Base-by-base conservation (phyloP, 2,329 filamentous ascomycete species). In the Microsporum ferrugineum region DNA sequence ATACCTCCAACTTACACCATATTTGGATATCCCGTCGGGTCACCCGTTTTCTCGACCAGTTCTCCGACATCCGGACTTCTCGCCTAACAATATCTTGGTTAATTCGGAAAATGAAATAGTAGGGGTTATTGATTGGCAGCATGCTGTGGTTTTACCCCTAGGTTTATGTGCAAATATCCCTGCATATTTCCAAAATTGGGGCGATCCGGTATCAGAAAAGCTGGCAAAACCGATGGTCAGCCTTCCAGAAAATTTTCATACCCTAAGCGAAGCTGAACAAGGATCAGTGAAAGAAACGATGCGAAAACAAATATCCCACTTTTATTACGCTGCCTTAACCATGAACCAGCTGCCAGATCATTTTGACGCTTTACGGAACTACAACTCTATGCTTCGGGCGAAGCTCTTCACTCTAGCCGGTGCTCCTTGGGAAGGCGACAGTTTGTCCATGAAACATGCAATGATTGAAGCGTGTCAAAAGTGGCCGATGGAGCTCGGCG, bases 181-280 rank as follows among this genome's bases (percentile, higher is more conserved):
- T 2, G 64, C 69, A 33, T 64, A 71, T 64, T 72, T 72, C 61
- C 70, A 72, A 63, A 73, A 73, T 45, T 72, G 68, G 65, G 71
- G 70, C 10, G 70, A 73, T 14, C 39, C 39, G 4, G 39, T 67
- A 5, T 71, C 69, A 1, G 69, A 70, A 58, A 64, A 47, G 4
- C 59, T 71, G 31, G 36, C 55, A 29, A 56, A 59, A 17, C 65
- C 65, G 53, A 66, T 69, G 31, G 63, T 67, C n/a, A 65, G 68
- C 17, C 59, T 69, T 3, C 68, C 66, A 7, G 64, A 66, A 0
- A 63, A 66, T 63, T 69, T 71, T n/a, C 14, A 43, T 43, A n/a
- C 39, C 4, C 5, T 71, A 1, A 64, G 57, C 43, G 2, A 62
- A 14, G 14, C 63, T 5, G 70, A 71, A 56, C 65, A 71, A 60